Evolutionary conservation across 2,329 filamentous ascomycete species (phyloP).

Genomic region (Cadophora gregata): DNA sequence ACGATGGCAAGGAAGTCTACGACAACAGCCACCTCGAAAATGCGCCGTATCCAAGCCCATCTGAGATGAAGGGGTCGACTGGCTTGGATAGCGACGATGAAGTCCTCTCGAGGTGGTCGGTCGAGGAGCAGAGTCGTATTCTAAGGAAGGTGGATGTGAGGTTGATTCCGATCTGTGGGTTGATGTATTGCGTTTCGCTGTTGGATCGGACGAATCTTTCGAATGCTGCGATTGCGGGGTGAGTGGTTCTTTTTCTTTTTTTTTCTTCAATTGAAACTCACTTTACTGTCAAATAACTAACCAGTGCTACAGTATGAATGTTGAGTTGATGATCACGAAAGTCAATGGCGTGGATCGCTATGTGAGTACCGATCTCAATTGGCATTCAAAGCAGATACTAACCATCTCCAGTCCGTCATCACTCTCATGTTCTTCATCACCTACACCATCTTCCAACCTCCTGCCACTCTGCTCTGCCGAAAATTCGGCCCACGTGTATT

Average conservation of each 20-base stretch:
- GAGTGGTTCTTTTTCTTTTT: neutral
- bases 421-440: constrained; percentile 73
- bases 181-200: constrained; percentile 75
- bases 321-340: constrained; percentile 20
- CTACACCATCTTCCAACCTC: constrained; percentile 73
- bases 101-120: constrained; percentile 10
- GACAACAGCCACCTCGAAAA: constrained; percentile 8
- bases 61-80: constrained; percentile 9
- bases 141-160: constrained; percentile 73
- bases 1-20: constrained; percentile 4
- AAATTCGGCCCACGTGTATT: constrained; percentile 67
- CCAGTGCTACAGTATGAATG: constrained; percentile 17
- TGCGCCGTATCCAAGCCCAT: neutral
- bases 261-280: too few species aligned
- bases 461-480: constrained; percentile 70
- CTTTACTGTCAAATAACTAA: neutral
- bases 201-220: constrained; percentile 81
- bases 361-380: neutral
- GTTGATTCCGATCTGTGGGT: constrained; percentile 64
- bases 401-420: constrained; percentile 12
- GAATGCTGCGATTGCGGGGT: constrained; percentile 71
- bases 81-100: constrained; percentile 4
- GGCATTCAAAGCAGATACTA: neutral
- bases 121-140: constrained; percentile 66
- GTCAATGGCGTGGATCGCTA: constrained; percentile 21